Evolutionary conservation across 2,329 filamentous ascomycete species (phyloP).

Genomic region (Boeremia exigua): DNA sequence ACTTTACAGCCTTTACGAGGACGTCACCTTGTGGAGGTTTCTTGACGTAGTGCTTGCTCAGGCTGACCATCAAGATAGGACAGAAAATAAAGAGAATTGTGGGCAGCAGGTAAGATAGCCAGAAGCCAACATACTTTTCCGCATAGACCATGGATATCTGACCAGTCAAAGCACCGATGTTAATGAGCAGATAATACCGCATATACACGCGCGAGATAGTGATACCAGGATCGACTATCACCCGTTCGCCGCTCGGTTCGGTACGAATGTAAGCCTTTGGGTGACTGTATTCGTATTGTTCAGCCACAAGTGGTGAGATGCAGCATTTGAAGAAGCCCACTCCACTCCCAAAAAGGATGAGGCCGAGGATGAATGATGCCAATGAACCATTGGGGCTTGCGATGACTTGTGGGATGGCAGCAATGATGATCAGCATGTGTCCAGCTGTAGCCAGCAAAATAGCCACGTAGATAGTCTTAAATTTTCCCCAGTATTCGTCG

Average conservation of each 20-base stretch:
- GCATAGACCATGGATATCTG: conserved; percentile 74
- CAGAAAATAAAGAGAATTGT: conserved; percentile 67
- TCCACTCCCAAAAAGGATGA: conserved; percentile 51
- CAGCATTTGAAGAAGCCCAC: conserved; percentile 52
- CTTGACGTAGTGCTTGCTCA: conserved; percentile 35
- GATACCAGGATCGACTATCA: conserved; percentile 71
- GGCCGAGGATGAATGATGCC: conserved; percentile 57
- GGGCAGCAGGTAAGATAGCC: conserved; percentile 71
- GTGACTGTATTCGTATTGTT: conserved; percentile 67
- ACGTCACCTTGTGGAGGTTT: conserved; percentile 74
- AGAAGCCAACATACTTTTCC: conserved; percentile 77
- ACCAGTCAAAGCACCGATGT: conserved; percentile 66
- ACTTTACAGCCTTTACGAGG: conserved; percentile 67
- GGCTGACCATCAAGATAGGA: conserved; percentile 60
- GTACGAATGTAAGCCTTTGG: conserved; percentile 59
- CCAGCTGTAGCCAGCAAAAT: conserved; percentile 63
- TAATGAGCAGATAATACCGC: conserved; percentile 76
- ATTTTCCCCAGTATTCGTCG: conserved; percentile 65
- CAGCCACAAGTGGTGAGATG: conserved; percentile 68
- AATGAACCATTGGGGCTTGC: conserved; percentile 47
- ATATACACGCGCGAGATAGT: conserved; percentile 71
- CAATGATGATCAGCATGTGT: conserved; percentile 59
- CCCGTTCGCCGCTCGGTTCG: conserved; percentile 62
- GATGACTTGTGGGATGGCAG: conserved; percentile 56
- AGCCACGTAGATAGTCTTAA: conserved; percentile 63